Evolutionary conservation across 331 rosid genomes (phyloP).

Genomic region (Saraca asoca): DNA sequence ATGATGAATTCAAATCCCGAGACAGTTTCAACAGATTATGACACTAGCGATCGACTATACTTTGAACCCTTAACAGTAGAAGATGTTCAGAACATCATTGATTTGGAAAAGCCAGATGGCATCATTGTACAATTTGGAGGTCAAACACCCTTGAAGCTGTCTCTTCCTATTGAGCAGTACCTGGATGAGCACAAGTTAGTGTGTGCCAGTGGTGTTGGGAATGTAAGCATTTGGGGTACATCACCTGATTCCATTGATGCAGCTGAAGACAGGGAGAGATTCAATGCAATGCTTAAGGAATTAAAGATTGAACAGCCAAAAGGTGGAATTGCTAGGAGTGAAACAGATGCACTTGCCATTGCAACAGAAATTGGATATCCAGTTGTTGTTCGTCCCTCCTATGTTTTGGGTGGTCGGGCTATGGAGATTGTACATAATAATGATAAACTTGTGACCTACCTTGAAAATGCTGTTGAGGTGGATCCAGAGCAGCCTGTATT

Average conservation of each 20-base stretch:
- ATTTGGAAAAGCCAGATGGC: constrained; percentile 94
- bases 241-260: constrained; percentile 96
- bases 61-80: constrained; percentile 91
- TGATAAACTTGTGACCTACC: constrained; percentile 73
- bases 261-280: constrained; percentile 96
- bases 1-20: constrained; percentile 99
- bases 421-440: constrained; percentile 93
- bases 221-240: constrained; percentile 92
- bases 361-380: constrained; percentile 88
- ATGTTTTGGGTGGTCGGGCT: constrained; percentile 97
- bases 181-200: constrained; percentile 74
- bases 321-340: constrained; percentile 99
- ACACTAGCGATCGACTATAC: constrained; percentile 94
- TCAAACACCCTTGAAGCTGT: constrained; percentile 90
- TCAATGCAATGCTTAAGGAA: constrained; percentile 76
- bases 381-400: constrained; percentile 92
- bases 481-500: constrained; percentile 97
- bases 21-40: constrained; percentile 95
- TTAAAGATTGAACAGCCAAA: constrained; percentile 88
- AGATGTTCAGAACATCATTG: constrained; percentile 84
- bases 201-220: constrained; percentile 69
- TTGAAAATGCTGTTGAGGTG: constrained; percentile 90
- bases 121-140: constrained; percentile 99
- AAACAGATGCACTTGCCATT: constrained; percentile 74
- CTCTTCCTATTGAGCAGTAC: constrained; percentile 83